Evolutionary conservation across 129 eudicot species (phyloP), one percentile per base, ranked within the genome.

Genomic region (Glebionis coronaria): DNA sequence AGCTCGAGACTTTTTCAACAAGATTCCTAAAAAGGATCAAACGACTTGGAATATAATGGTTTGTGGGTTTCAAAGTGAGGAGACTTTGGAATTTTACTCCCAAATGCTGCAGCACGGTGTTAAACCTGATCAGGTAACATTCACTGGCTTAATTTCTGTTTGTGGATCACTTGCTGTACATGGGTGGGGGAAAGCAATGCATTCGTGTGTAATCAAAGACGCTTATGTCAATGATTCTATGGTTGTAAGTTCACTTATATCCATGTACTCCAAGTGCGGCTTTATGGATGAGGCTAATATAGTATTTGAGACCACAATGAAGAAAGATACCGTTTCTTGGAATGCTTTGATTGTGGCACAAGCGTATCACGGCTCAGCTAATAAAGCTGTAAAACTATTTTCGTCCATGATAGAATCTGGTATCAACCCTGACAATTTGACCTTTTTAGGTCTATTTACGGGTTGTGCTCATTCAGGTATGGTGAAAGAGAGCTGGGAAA

Each of bases 201-300:
- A 88, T 50, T 14, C 20, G 15, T 79, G 68, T 64, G 80, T 79
- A 15, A 73, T 80, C 61, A 85, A 85, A 69, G 65, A 59, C 25
- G 80, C 85, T 40, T 82, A 72, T 28, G 78, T 44, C 45, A 72
- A 57, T 12, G 78, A 85, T 67, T 50, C 81, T 20, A 52, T 55
- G 62, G 80, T 88, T 35, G 51, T 76, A 23, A 83, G 90, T 53
- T 80, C 96, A 57, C 68, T 88, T 61, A 83, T 85, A 70, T 83
- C 96, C 15, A 85, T 83, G 96, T 88, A 88, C 71, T 88, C 96
- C 21, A 85, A 82, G 74, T 85, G 96, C 44, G 96, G 96, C 4
- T 73, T 80, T 42, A 81, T 88, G 50, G 40, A 61, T 57, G 83
- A 81, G 12, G 87, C 89, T 18, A 63, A 59, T 42, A 28, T 61